Percentiles rank a stretch among this genome's conserved stretches.
Conservation (phyloP, 805 yeast genomes). For the Saccharomyces cerevisiae region DNA sequence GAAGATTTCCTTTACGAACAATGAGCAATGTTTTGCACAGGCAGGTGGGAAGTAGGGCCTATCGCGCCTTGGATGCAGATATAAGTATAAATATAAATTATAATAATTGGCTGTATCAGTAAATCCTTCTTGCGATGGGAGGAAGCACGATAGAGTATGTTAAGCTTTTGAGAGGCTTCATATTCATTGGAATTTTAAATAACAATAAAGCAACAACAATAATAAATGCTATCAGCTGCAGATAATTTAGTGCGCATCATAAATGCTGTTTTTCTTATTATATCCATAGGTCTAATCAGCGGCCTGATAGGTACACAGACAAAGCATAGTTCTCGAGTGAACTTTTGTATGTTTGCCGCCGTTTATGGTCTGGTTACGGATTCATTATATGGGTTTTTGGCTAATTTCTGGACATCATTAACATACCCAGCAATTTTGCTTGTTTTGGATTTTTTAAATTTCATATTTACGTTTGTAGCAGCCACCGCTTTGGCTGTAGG, state of each 20-base stretch:
- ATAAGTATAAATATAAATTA: background rate
- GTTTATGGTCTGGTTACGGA: conserved; percentile 80
- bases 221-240: conserved; percentile 56
- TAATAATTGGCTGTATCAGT: background rate
- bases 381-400: conserved; percentile 67
- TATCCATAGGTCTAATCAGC: conserved; percentile 81
- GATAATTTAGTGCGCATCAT: conserved; percentile 67
- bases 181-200: background rate
- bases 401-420: conserved; percentile 60
- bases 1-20: background rate
- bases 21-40: background rate
- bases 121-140: background rate
- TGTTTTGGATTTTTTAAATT: conserved; percentile 74
- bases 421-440: conserved; percentile 83
- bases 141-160: background rate
- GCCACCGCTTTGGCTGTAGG: conserved; percentile 92
- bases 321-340: conserved; percentile 61
- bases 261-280: conserved; percentile 67
- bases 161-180: background rate
- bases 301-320: conserved; percentile 71
- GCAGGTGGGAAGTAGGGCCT: background rate
- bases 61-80: background rate
- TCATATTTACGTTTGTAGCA: conserved; percentile 87
- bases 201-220: conserved; percentile 1
- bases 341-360: conserved; percentile 79